These are phyloP conservation scores for Conticribra weissflogii DNA, from an alignment of 108 stramenopile species.

Conservation along the genomic window DNA sequence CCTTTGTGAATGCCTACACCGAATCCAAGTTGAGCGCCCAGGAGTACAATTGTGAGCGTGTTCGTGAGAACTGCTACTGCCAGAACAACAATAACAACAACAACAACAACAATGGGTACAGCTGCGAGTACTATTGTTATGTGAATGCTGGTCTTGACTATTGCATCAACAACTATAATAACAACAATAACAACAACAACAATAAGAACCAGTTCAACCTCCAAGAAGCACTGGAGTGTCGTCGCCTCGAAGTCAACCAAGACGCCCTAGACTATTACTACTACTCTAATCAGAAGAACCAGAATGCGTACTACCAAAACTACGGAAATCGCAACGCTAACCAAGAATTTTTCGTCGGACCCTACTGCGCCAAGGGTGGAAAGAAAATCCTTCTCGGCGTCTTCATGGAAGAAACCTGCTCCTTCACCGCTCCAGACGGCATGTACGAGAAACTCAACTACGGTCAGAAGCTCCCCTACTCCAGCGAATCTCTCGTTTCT, in stretches of 20 bases:
- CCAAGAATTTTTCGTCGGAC: constrained; percentile 54
- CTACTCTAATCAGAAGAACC: constrained; percentile 33
- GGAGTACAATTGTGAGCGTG: constrained; percentile 44
- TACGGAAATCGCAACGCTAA: constrained; percentile 27
- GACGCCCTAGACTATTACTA: constrained; percentile 33
- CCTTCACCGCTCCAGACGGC: constrained; percentile 47
- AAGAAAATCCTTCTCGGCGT: constrained; percentile 71
- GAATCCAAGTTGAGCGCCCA: constrained; percentile 38
- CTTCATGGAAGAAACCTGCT: constrained; percentile 81
- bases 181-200: constrained; percentile 28
- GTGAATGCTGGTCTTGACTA: constrained; percentile 35
- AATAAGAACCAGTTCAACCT: constrained; percentile 30
- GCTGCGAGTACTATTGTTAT: constrained; percentile 16
- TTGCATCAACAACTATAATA: constrained; percentile 32
- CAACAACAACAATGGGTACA: constrained; percentile 32
- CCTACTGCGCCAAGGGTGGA: constrained; percentile 69
- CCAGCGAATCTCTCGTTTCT: constrained; percentile 55
- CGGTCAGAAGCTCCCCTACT: constrained; percentile 67
- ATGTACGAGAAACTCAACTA: constrained; percentile 59
- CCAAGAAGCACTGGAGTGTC: constrained; percentile 39
- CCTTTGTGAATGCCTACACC: constrained; percentile 39
- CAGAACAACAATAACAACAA: constrained; percentile 35
- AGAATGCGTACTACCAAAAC: constrained; percentile 22
- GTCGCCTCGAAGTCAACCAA: constrained; percentile 38
- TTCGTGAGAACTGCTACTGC: constrained; percentile 43